Evolutionary conservation across 257 asterid genomes (phyloP).

Genomic region (Solanum chaucha): DNA sequence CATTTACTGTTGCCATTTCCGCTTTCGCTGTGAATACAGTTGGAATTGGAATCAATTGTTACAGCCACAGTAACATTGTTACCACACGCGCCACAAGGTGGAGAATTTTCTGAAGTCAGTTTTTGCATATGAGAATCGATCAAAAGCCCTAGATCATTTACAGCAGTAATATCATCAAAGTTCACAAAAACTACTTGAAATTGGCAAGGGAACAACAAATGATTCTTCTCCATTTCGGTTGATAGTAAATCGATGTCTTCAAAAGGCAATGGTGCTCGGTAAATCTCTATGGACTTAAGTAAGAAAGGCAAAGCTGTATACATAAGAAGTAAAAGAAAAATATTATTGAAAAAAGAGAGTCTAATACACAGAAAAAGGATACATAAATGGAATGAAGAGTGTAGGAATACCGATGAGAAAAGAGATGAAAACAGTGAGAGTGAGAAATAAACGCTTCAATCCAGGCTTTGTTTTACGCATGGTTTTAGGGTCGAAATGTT

Average conservation of each 20-base stretch:
- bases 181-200: constrained; percentile 58
- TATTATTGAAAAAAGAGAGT: background rate
- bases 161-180: constrained; percentile 9
- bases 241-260: constrained; percentile 66
- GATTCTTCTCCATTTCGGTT: constrained; percentile 47
- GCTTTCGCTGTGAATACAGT: constrained; percentile 22
- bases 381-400: background rate
- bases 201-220: constrained; percentile 54
- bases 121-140: constrained; percentile 40
- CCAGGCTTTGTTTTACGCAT: constrained; percentile 77
- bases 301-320: constrained; percentile 62
- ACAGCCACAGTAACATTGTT: constrained; percentile 43
- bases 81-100: constrained; percentile 56
- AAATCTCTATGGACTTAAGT: constrained; percentile 70
- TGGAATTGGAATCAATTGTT: constrained; percentile 35
- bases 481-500: constrained; percentile 27
- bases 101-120: constrained; percentile 20
- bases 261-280: constrained; percentile 88
- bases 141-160: constrained; percentile 35
- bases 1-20: constrained; percentile 15
- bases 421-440: constrained; percentile 61
- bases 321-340: background rate
- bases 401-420: constrained; percentile 52
- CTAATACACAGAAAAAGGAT: background rate
- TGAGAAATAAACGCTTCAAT: constrained; percentile 63